Evolutionary conservation across 306 rosid genomes (phyloP).

Genomic region (Hippophae tibetana): DNA sequence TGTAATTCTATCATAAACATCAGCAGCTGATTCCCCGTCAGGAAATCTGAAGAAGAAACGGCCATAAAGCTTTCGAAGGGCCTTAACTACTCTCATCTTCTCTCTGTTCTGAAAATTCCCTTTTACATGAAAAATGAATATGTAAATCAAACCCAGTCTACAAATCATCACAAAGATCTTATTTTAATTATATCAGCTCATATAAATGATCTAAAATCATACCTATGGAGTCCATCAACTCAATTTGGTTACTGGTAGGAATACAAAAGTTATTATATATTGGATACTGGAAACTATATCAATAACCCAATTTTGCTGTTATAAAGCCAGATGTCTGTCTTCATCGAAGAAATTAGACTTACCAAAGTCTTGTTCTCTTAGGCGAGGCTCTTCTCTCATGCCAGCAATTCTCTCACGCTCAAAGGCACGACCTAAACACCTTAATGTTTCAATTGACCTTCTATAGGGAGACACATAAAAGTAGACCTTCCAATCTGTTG

Average conservation of each 20-base stretch:
- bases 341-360: not conserved
- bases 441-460: conserved; percentile 53
- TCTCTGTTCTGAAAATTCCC: conserved; percentile 91
- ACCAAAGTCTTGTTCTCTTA: conserved; percentile 88
- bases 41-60: conserved; percentile 92
- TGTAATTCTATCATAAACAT: conserved; percentile 89
- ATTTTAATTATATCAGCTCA: too few species aligned
- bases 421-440: conserved; percentile 51
- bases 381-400: conserved; percentile 79
- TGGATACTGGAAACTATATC: too few species aligned
- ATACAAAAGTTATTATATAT: too few species aligned
- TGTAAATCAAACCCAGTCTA: not conserved
- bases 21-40: conserved; percentile 88
- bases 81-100: conserved; percentile 56
- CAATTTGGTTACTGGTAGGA: too few species aligned
- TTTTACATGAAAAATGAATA: conserved; percentile 12
- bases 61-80: conserved; percentile 52
- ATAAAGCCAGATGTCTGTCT: too few species aligned
- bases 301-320: too few species aligned
- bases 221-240: too few species aligned
- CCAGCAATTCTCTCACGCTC: conserved; percentile 61
- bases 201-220: too few species aligned
- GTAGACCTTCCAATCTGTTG: conserved; percentile 2
- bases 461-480: conserved; percentile 60
- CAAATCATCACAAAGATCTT: not conserved